A percentile compares a stretch with the other conserved stretches of the same genome.
These are phyloP conservation scores for Alternaria brassicae DNA, from an alignment of 2,329 filamentous ascomycete genomes.

Conservation along the genomic window DNA sequence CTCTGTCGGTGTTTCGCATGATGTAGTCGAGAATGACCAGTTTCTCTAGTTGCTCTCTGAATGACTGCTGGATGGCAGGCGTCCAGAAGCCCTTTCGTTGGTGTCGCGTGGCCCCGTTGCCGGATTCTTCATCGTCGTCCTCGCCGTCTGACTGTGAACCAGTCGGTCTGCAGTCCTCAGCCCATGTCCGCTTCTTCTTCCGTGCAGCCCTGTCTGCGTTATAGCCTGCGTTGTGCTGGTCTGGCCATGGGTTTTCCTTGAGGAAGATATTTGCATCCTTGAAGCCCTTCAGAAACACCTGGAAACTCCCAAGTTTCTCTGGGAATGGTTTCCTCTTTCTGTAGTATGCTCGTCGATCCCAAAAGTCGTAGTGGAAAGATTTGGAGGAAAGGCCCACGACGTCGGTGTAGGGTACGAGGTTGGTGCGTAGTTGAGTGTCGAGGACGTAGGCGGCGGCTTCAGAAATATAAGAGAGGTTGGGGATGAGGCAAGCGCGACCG, in stretches of 20 bases:
- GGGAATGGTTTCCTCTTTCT: slow-evolving; percentile 86
- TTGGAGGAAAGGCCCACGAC: slow-evolving; percentile 94
- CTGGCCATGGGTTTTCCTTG: slow-evolving; percentile 95
- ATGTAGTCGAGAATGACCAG: slow-evolving; percentile 98
- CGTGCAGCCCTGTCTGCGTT: slow-evolving; percentile 71
- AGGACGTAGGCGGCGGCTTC: slow-evolving; percentile 97
- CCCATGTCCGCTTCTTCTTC: slow-evolving; percentile 73
- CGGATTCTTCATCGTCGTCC: slow-evolving; percentile 59
- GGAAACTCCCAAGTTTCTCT: slow-evolving; percentile 92
- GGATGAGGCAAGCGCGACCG: slow-evolving; percentile 91
- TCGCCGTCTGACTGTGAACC: slow-evolving; percentile 67
- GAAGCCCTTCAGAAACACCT: slow-evolving; percentile 95
- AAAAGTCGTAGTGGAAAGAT: slow-evolving; percentile 98
- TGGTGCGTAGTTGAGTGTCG: slow-evolving; percentile 85
- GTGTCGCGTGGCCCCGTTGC: slow-evolving; percentile 43
- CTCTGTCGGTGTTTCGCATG: slow-evolving; percentile 97
- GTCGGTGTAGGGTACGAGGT: slow-evolving; percentile 95
- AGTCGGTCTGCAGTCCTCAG: slow-evolving; percentile 78
- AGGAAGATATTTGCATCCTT: slow-evolving; percentile 97
- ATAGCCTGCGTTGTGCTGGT: slow-evolving; percentile 76
- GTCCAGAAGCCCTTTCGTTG: slow-evolving; percentile 79
- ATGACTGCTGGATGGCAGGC: slow-evolving; percentile 83
- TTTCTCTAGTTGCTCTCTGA: slow-evolving; percentile 94
- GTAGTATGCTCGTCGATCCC: slow-evolving; percentile 88
- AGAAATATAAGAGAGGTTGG: slow-evolving; percentile 96